Conservation (phyloP, 352 stramenopile genomes). For the Pythium rhizo-oryzae region DNA sequence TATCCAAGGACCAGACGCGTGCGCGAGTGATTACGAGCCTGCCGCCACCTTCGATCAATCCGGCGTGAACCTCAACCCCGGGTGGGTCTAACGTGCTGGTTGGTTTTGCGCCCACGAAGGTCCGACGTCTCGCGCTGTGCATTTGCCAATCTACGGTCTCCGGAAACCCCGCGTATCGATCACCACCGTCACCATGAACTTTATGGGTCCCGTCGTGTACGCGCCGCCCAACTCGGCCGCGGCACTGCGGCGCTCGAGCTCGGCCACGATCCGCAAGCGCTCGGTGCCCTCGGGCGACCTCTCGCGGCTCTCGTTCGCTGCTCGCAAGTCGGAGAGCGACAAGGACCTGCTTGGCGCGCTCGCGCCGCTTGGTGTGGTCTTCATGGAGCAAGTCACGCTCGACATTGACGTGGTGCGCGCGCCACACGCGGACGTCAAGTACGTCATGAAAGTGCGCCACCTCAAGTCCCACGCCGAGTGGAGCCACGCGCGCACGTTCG, state of each 20-base stretch:
- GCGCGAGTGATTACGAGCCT: background rate
- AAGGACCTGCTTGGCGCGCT: conserved; percentile 30
- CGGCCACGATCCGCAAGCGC: conserved; percentile 24
- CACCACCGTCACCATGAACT: conserved; percentile 20
- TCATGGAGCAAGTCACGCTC: conserved; percentile 54
- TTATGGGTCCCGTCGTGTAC: conserved; percentile 19
- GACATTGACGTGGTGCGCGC: conserved; percentile 53
- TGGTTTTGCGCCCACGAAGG: background rate
- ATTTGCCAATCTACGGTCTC: background rate
- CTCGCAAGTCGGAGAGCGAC: conserved; percentile 33
- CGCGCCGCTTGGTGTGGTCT: conserved; percentile 46
- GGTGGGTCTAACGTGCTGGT: background rate
- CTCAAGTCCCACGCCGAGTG: conserved; percentile 41
- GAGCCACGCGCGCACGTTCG: conserved; percentile 57
- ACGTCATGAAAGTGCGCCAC: conserved; percentile 60
- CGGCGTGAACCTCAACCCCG: background rate
- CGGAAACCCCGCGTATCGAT: background rate
- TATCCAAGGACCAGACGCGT: background rate
- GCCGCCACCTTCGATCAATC: background rate
- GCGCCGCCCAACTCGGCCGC: conserved; percentile 8
- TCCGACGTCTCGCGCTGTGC: background rate
- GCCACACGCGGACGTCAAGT: conserved; percentile 50
- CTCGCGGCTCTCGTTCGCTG: conserved; percentile 21
- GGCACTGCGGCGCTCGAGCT: conserved; percentile 15
- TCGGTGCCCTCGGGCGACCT: conserved; percentile 7